Evolutionary conservation across 805 yeast genomes (phyloP), one percentile per base, ranked within the genome.

Genomic region (Metschnikowia rubicola): DNA sequence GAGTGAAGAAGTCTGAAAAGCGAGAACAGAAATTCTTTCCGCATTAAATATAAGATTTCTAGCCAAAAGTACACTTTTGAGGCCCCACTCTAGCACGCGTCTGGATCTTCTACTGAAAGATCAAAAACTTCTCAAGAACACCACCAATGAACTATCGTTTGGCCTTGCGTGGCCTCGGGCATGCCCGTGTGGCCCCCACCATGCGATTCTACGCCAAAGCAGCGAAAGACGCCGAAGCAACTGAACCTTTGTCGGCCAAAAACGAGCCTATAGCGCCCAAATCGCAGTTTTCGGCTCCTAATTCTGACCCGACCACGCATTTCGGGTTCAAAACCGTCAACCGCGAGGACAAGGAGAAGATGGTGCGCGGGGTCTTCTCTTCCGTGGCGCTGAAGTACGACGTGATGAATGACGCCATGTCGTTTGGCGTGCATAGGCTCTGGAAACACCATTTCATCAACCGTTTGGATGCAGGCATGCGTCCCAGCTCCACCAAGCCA

Each of bases 341-440:
- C 17, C 81, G 78, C 51, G 80, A 79, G 29, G 87, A 88, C 53
- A 92, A 92, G 69, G 96, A 92, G 64, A 79, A 83, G 57, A 67
- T 88, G 41, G 96, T 72, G n/a, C 86, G 88, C 41, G 84, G 84
- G 26, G 98, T 94, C 28, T 94, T 94, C 66, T 86, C 96, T 6
- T 87, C 95, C 5, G 99, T 94, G 35, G 99, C 99, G 3, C 80
- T 90, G 32, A 90, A 83, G 46, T 94, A 94, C 66, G 99, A 94
- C 70, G 75, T 89, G 43, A 94, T 94, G 99, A 94, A 94, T 71
- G 99, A 94, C 69, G 96, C 89, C 37, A 94, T 94, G 99, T 88
- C 97, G 7, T 66, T 91, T 65, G 99, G 99, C 36, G 78, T 94
- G 40, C 99, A 94, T 66, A 78, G 99, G 59, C 72, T 92, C 39